These are phyloP conservation scores for Globisporangium paddicum DNA, from an alignment of 352 stramenopile species.

Conservation along the genomic window DNA sequence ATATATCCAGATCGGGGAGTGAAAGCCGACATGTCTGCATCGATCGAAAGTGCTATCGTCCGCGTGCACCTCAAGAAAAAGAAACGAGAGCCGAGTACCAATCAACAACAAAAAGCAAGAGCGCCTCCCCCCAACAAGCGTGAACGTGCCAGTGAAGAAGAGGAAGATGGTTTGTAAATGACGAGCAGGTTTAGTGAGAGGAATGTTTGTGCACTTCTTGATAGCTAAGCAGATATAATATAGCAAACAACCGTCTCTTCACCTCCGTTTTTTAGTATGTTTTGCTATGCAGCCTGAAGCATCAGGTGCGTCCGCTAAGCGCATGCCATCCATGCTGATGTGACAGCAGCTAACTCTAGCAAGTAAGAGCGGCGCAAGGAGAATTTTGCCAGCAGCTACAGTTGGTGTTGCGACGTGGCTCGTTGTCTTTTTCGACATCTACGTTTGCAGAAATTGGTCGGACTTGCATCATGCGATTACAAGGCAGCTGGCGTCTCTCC, in stretches of 20 bases:
- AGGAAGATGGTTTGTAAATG: neutral
- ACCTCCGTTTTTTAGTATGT: neutral
- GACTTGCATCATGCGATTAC: too few species aligned
- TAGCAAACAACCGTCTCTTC: neutral
- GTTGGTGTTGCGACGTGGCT: too few species aligned
- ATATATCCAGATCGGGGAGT: neutral
- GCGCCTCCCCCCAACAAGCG: neutral
- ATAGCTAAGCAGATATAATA: constrained; percentile 2
- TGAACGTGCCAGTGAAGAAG: neutral
- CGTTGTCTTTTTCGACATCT: too few species aligned
- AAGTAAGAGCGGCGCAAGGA: too few species aligned
- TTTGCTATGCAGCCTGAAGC: too few species aligned
- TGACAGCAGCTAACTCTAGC: too few species aligned
- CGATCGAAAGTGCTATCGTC: constrained; percentile 3
- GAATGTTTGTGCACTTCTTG: neutral
- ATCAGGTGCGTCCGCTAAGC: too few species aligned
- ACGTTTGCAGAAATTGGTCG: too few species aligned
- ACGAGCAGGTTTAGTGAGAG: neutral
- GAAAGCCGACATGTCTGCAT: neutral
- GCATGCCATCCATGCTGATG: too few species aligned
- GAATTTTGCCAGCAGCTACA: too few species aligned
- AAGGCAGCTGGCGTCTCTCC: too few species aligned
- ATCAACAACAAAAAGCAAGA: neutral
- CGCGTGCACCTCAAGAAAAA: neutral
- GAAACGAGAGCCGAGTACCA: neutral